phyloP scores from a whole-genome alignment of 176 grass and related monocot species.

The Paspalum notatum region DNA sequence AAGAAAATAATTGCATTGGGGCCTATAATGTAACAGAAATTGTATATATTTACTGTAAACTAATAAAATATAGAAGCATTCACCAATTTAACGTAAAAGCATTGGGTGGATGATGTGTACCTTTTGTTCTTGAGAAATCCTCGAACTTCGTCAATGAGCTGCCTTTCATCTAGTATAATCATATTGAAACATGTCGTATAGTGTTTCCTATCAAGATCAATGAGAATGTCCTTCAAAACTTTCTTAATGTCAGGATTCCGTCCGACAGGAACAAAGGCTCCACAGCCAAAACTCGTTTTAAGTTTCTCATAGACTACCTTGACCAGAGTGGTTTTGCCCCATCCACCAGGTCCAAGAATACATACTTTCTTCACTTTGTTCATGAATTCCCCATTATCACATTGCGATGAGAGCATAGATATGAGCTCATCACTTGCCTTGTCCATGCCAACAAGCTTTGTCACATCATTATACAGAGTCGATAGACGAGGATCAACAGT shows the following conservation, averaged over 20 bases:
- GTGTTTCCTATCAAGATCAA: background rate
- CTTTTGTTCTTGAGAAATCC: background rate
- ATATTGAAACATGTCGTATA: background rate
- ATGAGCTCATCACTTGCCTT: background rate
- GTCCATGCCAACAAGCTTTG: background rate
- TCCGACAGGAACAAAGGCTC: constrained; percentile 1
- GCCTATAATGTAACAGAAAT: no score
- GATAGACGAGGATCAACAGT: background rate
- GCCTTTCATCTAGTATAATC: background rate
- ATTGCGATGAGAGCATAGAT: background rate
- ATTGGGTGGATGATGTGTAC: background rate
- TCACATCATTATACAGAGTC: background rate
- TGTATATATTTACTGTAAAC: background rate
- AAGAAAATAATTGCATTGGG: no score
- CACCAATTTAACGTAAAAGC: background rate
- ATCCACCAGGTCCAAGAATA: background rate
- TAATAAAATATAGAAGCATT: background rate
- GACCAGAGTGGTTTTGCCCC: constrained; percentile 12
- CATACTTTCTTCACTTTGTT: background rate
- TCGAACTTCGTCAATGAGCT: background rate
- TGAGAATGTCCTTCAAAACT: constrained; percentile 1
- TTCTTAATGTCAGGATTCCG: background rate
- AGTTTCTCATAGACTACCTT: background rate
- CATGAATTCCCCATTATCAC: background rate
- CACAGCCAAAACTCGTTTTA: background rate